These are phyloP conservation scores for Cucurbita argyrosperma DNA, from an alignment of 306 rosid genomes.

Conservation along the genomic window DNA sequence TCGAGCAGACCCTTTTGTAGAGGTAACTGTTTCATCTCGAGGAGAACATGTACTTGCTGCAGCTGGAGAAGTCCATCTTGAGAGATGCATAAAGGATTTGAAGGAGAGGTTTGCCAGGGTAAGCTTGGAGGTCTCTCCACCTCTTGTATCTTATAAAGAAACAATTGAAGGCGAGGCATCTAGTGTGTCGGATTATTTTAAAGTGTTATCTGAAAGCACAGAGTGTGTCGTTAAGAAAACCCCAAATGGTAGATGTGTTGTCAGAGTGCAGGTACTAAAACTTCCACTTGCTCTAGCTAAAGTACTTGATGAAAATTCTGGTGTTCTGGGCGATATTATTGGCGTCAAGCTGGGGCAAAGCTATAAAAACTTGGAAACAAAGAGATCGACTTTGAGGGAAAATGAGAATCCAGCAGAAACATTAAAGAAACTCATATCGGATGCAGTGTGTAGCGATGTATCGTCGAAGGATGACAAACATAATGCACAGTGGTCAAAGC, in stretches of 20 bases:
- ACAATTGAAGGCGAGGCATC: constrained; percentile 60
- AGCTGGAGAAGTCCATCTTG: constrained; percentile 90
- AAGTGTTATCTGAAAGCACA: constrained; percentile 28
- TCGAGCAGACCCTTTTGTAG: constrained; percentile 85
- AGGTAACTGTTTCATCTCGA: constrained; percentile 64
- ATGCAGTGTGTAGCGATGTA: constrained; percentile 48
- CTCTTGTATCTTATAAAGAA: constrained; percentile 77
- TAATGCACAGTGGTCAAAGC: constrained; percentile 48
- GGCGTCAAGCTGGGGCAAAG: constrained; percentile 40
- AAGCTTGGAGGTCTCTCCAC: constrained; percentile 63
- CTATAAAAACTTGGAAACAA: constrained; percentile 28
- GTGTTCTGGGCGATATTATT: constrained; percentile 42
- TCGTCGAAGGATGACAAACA: constrained; percentile 38
- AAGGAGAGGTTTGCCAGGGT: constrained; percentile 85
- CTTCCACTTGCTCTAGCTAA: constrained; percentile 58
- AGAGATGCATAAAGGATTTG: constrained; percentile 82
- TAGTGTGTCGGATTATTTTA: constrained; percentile 39
- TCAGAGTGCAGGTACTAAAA: constrained; percentile 60
- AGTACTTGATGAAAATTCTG: constrained; percentile 63
- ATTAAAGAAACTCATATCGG: constrained; percentile 45
- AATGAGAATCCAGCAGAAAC: constrained; percentile 35
- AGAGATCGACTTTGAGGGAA: constrained; percentile 22
- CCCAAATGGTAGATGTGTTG: constrained; percentile 62
- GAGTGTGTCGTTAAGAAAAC: constrained; percentile 60
- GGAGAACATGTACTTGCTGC: constrained; percentile 83